Percentiles rank a stretch among this genome's conserved stretches.
Conservation (phyloP, 2,329 filamentous ascomycete genomes). For the Fusarium virguliforme region DNA sequence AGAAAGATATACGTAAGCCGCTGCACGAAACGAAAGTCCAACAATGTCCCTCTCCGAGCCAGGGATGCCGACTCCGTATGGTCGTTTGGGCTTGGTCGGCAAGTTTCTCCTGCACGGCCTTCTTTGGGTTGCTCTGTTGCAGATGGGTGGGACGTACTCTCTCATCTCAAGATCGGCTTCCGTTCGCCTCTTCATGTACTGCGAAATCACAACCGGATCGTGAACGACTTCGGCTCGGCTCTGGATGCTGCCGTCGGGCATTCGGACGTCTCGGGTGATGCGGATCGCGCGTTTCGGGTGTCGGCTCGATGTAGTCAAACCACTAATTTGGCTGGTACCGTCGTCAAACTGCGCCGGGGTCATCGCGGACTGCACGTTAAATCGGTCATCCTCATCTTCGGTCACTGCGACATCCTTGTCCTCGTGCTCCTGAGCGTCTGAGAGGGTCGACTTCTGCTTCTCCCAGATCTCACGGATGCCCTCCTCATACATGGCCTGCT, state of each 20-base stretch:
- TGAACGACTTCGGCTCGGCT: slow-evolving; percentile 79
- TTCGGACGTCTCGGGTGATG: slow-evolving; percentile 77
- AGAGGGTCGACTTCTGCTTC: slow-evolving; percentile 84
- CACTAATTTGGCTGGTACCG: slow-evolving; percentile 83
- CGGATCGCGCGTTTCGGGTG: slow-evolving; percentile 77
- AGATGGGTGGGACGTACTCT: slow-evolving; percentile 70
- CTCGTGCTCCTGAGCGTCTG: slow-evolving; percentile 78
- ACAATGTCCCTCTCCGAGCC: slow-evolving; percentile 53
- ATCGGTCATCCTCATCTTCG: slow-evolving; percentile 76
- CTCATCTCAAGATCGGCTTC: slow-evolving; percentile 80
- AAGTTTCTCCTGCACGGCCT: slow-evolving; percentile 9
- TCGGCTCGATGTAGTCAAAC: slow-evolving; percentile 76
- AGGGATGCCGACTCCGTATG: slow-evolving; percentile 51
- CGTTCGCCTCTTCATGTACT: slow-evolving; percentile 86
- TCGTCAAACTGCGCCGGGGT: slow-evolving; percentile 82
- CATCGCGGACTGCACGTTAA: slow-evolving; percentile 80
- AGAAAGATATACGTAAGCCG: slow-evolving; percentile 59
- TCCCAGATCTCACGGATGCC: slow-evolving; percentile 95
- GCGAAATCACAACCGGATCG: slow-evolving; percentile 88
- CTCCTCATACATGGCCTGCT: slow-evolving; percentile 92
- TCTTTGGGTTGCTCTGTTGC: slow-evolving; percentile 15
- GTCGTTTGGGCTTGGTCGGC: slow-evolving; percentile 25
- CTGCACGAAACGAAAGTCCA: slow-evolving; percentile 56
- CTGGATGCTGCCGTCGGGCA: slow-evolving; percentile 67
- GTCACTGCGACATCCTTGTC: slow-evolving; percentile 73